Base-by-base conservation (phyloP, 140 eudicot species). In the Erigeron philadelphicus region DNA sequence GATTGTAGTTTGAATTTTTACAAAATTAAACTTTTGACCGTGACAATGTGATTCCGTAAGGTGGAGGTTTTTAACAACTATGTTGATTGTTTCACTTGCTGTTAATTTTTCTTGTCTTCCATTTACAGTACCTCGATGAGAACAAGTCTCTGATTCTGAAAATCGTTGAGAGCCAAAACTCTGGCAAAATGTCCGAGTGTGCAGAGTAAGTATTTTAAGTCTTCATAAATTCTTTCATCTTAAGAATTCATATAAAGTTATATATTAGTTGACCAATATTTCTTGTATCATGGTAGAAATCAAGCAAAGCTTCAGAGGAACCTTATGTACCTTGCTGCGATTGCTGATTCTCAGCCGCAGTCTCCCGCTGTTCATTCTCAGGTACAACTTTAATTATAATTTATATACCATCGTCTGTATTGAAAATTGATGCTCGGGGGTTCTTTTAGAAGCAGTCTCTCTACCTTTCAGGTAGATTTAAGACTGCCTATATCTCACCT, bases 271-370 rank as follows among this genome's bases (percentile, higher is more conserved):
- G 9, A 13, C 38, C 3, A 7, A 35, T 18, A 6, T 66, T 5
- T 7, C 11, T 76, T 15, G 31, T 69, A 1, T 61, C 62, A 38
- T 60, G 35, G 61, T 76, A 90, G 97, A 74, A 86, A 91, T 75
- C 96, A 88, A 75, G 97, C 95, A 5, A 91, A 88, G 75, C 91
- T 91, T 43, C 97, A 91, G 75, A 66, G 96, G 61, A 91, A 91
- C 78, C 88, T 91, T 61, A 91, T 91, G 97, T 91, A 91, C 83
- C 97, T 91, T 67, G 97, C 97, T 78, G 95, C 97, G 16, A 91
- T 91, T 49, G 97, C 97, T 55, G 97, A 91, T 84, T 82, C 96
- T 64, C 97, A 91, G 66, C 97, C 97, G 47, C 96, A 88, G 49
- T 83, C 94, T 38, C 86, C 97, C 4, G 76, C 84, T 48, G 79